Conservation (phyloP, 2,329 filamentous ascomycete genomes). For the Sporothrix pseudoabietina region DNA sequence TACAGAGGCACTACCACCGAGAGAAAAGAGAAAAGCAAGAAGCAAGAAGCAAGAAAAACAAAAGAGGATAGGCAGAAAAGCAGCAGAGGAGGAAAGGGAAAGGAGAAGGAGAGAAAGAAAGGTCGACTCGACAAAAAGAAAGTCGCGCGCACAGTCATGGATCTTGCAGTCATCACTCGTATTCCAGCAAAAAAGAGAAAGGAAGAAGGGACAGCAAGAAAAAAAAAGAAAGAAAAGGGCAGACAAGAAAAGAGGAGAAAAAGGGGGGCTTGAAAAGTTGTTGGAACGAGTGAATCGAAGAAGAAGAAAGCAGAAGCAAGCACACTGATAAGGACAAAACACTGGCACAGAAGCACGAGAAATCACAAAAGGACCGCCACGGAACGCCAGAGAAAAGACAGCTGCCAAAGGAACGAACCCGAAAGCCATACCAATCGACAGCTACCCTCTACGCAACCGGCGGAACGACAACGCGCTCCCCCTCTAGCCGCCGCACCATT, state of each 20-base stretch:
- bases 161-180: slow-evolving; percentile 26
- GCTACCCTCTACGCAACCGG: slow-evolving; percentile 26
- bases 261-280: not conserved
- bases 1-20: slow-evolving; percentile 2
- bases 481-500: slow-evolving; percentile 58
- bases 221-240: not conserved
- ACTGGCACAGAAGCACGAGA: not conserved
- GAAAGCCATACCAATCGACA: not conserved
- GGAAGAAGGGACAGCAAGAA: not conserved
- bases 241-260: not conserved
- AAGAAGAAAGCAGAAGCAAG: slow-evolving; percentile 1
- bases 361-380: not conserved
- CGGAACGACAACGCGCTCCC: slow-evolving; percentile 42
- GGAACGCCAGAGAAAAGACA: slow-evolving; percentile 14
- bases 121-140: not conserved
- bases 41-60: not conserved
- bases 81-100: not conserved
- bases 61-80: not conserved
- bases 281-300: slow-evolving; percentile 19
- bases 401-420: not conserved
- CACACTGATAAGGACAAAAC: not conserved
- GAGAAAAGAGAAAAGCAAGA: not conserved
- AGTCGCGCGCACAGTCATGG: slow-evolving; percentile 17
- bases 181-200: slow-evolving; percentile 16
- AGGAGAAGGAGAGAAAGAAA: not conserved